These are phyloP conservation scores for Berkeleyomyces rouxiae DNA, from an alignment of 2,329 filamentous ascomycete species.

Conservation along the genomic window DNA sequence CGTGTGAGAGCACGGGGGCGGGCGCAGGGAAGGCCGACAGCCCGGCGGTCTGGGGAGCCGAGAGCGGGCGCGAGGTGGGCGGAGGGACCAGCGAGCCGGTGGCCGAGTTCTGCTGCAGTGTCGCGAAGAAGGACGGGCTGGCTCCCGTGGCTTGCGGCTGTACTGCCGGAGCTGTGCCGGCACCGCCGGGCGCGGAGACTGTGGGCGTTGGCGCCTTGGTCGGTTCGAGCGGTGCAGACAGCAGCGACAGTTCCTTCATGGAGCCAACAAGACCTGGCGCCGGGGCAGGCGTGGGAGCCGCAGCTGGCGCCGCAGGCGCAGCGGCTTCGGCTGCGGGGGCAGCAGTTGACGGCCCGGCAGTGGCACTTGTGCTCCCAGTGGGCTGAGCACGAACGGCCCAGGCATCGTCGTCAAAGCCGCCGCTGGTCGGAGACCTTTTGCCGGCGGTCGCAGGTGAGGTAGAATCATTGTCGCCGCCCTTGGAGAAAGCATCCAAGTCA, in stretches of 20 bases:
- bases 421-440: constrained; percentile 18
- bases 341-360: not conserved
- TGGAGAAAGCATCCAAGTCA: constrained; percentile 71
- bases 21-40: constrained; percentile 51
- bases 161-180: constrained; percentile 19
- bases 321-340: constrained; percentile 14
- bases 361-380: not conserved
- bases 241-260: constrained; percentile 39
- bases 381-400: constrained; percentile 68
- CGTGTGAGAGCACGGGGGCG: constrained; percentile 64
- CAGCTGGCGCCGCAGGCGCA: constrained; percentile 19
- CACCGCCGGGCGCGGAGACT: constrained; percentile 11
- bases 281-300: constrained; percentile 15
- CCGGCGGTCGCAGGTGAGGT: constrained; percentile 15
- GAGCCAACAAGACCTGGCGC: constrained; percentile 38
- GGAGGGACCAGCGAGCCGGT: constrained; percentile 38
- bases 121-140: constrained; percentile 40
- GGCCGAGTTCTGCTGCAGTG: constrained; percentile 17
- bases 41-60: constrained; percentile 69
- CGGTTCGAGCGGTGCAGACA: constrained; percentile 36
- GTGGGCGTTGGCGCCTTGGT: constrained; percentile 24
- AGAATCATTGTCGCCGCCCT: constrained; percentile 25
- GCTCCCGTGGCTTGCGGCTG: constrained; percentile 35
- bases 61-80: constrained; percentile 64
- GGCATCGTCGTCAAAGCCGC: constrained; percentile 86